Conservation (phyloP, 805 yeast species). For the Yamadazyma olivae region DNA sequence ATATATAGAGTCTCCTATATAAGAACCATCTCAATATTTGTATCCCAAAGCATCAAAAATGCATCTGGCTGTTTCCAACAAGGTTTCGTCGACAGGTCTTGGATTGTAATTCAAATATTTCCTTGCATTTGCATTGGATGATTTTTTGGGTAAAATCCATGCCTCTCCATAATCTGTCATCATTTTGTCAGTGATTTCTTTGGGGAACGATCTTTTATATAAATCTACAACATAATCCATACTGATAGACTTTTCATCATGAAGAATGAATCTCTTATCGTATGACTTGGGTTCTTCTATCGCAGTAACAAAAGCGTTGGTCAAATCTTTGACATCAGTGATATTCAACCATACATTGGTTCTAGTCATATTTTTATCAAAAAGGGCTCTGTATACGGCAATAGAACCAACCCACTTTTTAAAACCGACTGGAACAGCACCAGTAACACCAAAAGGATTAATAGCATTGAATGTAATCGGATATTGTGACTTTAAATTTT, state of each 20-base stretch:
- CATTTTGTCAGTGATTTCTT: constrained; percentile 2
- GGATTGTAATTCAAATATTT: constrained; percentile 3
- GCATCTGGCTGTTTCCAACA: too few species aligned
- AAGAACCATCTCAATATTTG: too few species aligned
- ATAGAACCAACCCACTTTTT: not conserved
- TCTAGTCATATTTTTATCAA: too few species aligned
- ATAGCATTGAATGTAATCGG: constrained; percentile 5
- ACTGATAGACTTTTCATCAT: not conserved
- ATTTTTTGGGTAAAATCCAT: not conserved
- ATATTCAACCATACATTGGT: not conserved
- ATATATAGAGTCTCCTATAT: too few species aligned
- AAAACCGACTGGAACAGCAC: constrained; percentile 7
- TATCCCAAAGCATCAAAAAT: too few species aligned
- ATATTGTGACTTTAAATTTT: not conserved
- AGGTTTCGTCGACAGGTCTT: too few species aligned
- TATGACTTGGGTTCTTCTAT: constrained; percentile 1
- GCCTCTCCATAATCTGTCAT: not conserved
- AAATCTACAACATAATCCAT: not conserved
- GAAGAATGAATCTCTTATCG: constrained; percentile 7
- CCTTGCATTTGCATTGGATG: not conserved
- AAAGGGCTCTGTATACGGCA: too few species aligned
- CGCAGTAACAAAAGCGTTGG: constrained; percentile 4
- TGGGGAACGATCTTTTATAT: constrained; percentile 1
- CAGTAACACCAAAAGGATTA: constrained; percentile 6
- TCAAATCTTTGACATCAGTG: constrained; percentile 9